A percentile compares a stretch with the other conserved stretches of the same genome.
Conservation (phyloP, 2,329 filamentous ascomycete genomes). For the Nothomitra cinnamomea region DNA sequence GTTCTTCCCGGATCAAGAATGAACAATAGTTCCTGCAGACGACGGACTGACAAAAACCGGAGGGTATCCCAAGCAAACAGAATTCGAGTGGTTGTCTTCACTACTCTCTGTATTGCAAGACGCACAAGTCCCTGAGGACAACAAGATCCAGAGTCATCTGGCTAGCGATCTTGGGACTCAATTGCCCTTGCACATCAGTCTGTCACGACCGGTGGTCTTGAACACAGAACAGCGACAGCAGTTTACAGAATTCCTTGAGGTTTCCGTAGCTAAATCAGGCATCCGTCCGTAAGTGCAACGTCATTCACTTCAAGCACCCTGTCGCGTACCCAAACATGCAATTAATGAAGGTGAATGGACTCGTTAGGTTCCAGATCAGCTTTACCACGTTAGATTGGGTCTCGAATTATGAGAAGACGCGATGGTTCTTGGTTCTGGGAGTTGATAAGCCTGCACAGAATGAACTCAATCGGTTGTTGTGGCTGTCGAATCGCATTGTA, state of each 20-base stretch:
- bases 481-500: conserved; percentile 47
- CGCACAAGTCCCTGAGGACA: conserved; percentile 14
- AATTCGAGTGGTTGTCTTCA: conserved; percentile 24
- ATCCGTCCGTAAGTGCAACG: conserved; percentile 27
- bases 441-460: conserved; percentile 33
- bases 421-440: conserved; percentile 72
- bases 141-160: conserved; percentile 49
- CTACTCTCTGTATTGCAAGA: conserved; percentile 21
- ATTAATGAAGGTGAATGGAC: neutral
- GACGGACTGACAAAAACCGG: conserved; percentile 3
- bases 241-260: conserved; percentile 43
- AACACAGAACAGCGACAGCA: conserved; percentile 50
- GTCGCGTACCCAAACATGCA: neutral
- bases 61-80: conserved; percentile 24
- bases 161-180: conserved; percentile 61
- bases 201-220: conserved; percentile 68
- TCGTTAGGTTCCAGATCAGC: conserved; percentile 31
- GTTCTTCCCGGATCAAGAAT: neutral
- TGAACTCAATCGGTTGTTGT: conserved; percentile 44
- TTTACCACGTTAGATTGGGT: conserved; percentile 43
- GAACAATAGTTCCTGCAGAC: neutral
- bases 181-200: conserved; percentile 73
- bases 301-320: conserved; percentile 6
- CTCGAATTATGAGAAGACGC: conserved; percentile 45
- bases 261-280: conserved; percentile 24